Percentiles rank a stretch among this genome's conserved stretches.
Conservation (phyloP, 2,329 filamentous ascomycete species). For the Alternaria arborescens region DNA sequence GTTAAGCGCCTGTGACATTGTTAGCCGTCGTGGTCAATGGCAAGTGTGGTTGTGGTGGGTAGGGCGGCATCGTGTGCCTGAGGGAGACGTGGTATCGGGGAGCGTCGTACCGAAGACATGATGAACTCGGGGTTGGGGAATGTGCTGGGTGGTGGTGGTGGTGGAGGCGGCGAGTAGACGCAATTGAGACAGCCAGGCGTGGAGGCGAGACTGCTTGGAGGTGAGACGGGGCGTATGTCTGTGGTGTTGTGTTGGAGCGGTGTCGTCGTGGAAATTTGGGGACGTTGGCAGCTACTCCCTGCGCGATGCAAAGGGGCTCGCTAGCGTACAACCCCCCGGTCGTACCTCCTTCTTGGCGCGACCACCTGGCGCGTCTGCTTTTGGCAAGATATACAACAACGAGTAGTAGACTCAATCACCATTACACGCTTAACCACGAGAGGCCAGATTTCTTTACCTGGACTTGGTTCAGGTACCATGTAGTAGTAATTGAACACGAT, state of each 20-base stretch:
- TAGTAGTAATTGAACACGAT: too few relatives aligned
- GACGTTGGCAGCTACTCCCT: slow-evolving; percentile 51
- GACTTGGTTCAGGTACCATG: too few relatives aligned
- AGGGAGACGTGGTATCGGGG: slow-evolving; percentile 33
- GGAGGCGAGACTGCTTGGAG: slow-evolving; percentile 34
- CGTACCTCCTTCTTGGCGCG: slow-evolving; percentile 41
- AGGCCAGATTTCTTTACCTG: too few relatives aligned
- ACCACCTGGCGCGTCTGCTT: slow-evolving; percentile 36
- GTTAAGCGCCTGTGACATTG: slow-evolving; percentile 62
- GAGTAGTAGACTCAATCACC: background rate
- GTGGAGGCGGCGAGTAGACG: slow-evolving; percentile 25
- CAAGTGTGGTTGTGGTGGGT: slow-evolving; percentile 22
- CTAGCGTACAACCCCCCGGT: slow-evolving; percentile 45
- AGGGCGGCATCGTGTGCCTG: slow-evolving; percentile 31
- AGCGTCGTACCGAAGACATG: slow-evolving; percentile 51
- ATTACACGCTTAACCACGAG: background rate
- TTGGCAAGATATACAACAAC: slow-evolving; percentile 21
- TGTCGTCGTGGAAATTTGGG: slow-evolving; percentile 52
- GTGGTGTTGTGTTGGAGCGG: slow-evolving; percentile 38
- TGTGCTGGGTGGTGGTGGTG: slow-evolving; percentile 31
- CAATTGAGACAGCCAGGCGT: slow-evolving; percentile 30
- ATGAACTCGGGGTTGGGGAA: slow-evolving; percentile 32
- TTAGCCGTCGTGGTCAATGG: slow-evolving; percentile 39
- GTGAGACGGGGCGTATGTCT: slow-evolving; percentile 29
- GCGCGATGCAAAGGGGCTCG: slow-evolving; percentile 54